Evolutionary conservation across 2,329 filamentous ascomycete species (phyloP), one percentile per base, ranked within the genome.

Genomic region (Alternaria sp.): DNA sequence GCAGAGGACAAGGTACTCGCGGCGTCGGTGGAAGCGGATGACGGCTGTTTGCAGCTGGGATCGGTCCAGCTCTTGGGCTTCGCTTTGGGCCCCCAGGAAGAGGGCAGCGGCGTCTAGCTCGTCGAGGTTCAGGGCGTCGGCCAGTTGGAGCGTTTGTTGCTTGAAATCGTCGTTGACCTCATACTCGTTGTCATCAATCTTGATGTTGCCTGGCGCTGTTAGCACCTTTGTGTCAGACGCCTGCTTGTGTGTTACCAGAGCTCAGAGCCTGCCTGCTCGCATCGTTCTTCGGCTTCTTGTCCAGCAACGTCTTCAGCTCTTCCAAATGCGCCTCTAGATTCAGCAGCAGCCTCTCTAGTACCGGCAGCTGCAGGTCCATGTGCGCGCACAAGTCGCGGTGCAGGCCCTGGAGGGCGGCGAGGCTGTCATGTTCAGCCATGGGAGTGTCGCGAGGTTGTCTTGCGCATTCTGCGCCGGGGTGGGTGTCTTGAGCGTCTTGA

Each of bases 91-190:
- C 54, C 89, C 88, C 51, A 96, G 81, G 56, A 96, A 86, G 49
- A 95, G 85, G 66, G 85, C 84, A 9, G 92, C 91, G 17, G 94
- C 90, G 69, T 95, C 87, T 56, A 96, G 76, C 78, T 99, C 96
- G 78, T 99, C 93, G 51, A 99, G 83, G 70, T 97, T 89, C 61
- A 97, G 83, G 67, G 92, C 91, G 77, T 98, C 93, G 54, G 94
- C 91, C 36, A 99, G 83, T 69, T 92, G 86, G 31, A 96, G 83
- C 24, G 88, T 86, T 67, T 90, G 88, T 77, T 97, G 90, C 72
- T 94, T 88, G 78, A 99, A 98, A 62, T 92, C 88, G 55, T 91
- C 85, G 78, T 96, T 97, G 80, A 99, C 82, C 23, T 84, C 81
- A 77, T 92, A 98, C 70, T 93, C 87, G 33, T 86, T 84, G 62